Evolutionary conservation across 306 rosid genomes (phyloP).

Genomic region (Senna tora): DNA sequence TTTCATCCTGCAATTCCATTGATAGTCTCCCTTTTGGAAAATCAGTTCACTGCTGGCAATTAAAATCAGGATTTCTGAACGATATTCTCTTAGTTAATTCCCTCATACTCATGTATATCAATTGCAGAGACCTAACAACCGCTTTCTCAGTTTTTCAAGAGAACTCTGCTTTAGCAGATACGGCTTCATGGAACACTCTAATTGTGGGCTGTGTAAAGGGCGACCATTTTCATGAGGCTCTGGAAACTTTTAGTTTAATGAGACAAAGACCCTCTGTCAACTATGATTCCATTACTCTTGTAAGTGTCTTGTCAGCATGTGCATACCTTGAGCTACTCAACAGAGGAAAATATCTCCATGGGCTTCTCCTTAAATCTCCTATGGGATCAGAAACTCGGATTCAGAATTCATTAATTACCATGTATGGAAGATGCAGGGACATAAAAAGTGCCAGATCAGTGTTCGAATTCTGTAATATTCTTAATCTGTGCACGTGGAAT

Average conservation of each 20-base stretch:
- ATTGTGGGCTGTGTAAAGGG: constrained; percentile 51
- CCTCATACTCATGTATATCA: constrained; percentile 60
- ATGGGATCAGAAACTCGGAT: constrained; percentile 52
- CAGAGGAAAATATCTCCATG: constrained; percentile 54
- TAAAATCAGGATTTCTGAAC: constrained; percentile 56
- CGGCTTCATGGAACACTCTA: constrained; percentile 58
- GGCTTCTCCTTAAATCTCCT: constrained; percentile 47
- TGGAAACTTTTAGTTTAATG: constrained; percentile 49
- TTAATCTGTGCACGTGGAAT: constrained; percentile 65
- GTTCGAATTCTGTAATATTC: constrained; percentile 41
- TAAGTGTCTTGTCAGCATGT: constrained; percentile 55
- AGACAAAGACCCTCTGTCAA: constrained; percentile 40
- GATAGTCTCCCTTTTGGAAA: constrained; percentile 50
- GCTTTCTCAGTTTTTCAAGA: constrained; percentile 55
- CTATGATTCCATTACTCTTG: constrained; percentile 58
- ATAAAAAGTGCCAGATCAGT: constrained; percentile 52
- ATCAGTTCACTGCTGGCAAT: constrained; percentile 64
- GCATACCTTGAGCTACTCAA: constrained; percentile 51
- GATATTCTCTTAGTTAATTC: constrained; percentile 47
- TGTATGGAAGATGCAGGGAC: constrained; percentile 66
- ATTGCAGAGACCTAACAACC: constrained; percentile 47
- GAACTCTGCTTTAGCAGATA: constrained; percentile 41
- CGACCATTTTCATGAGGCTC: constrained; percentile 45
- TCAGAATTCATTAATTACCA: constrained; percentile 58
- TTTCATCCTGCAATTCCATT: constrained; percentile 54